Evolutionary conservation across 2,329 filamentous ascomycete species (phyloP), one percentile per base, ranked within the genome.

Genomic region (Beauveria sp.): DNA sequence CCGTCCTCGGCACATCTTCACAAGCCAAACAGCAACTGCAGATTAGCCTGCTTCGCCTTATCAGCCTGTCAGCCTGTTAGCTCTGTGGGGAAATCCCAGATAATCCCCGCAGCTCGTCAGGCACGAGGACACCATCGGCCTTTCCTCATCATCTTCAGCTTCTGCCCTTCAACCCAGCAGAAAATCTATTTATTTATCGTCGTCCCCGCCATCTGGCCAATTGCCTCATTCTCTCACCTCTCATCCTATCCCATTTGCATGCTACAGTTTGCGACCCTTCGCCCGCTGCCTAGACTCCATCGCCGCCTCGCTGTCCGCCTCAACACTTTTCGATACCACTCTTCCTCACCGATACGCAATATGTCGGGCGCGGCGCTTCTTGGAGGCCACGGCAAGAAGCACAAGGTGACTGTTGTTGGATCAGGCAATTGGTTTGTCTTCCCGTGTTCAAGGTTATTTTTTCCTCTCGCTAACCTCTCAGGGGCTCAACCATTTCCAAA

Each of bases 401-500:
- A 96, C 84, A 96, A 92, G 81, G 90, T 97, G 70, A 93, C 92
- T 64, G 86, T 99, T 58, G 85, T 99, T 67, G 95, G 95, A 69
- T 98, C 93, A 58, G 95, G 95, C 70, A 99, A 99, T 77, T 99
- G 95, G 92, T 93, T 80, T 64, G 80, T 62, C 46, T 58, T 28
- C n/a, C 26, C 3, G 6, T 42, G 54, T 20, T 7, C 63, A 3
- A 3, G 26, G 28, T 20, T n/a, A n/a, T n/a, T n/a, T n/a, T n/a
- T n/a, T n/a, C n/a, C n/a, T 45, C 18, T 20, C 51, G 20, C 49
- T 51, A 16, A 2, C 30, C 34, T 22, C 9, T 14, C 16, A 95
- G 90, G 93, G 95, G 95, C 69, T 96, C 92, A 63, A 96, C 95
- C 63, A 97, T 99, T 76, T 87, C 93, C 73, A 99, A 99, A 78